Evolutionary conservation across 805 yeast species (phyloP).

Genomic region (Candida arabinofermentans): DNA sequence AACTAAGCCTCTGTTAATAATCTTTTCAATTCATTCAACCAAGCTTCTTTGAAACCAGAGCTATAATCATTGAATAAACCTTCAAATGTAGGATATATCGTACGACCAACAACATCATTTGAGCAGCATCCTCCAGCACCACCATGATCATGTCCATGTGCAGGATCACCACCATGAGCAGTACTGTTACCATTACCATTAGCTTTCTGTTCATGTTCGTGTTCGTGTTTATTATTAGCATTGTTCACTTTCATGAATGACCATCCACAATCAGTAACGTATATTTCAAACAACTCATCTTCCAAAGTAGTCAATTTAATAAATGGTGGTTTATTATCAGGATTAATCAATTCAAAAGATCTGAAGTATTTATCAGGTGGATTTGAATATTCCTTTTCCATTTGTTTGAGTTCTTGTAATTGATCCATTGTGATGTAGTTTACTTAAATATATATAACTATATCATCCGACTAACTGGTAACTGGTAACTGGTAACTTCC

Average conservation of each 20-base stretch:
- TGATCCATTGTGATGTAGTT: conserved; percentile 11
- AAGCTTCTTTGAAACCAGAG: conserved; percentile 10
- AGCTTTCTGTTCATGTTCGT: not conserved
- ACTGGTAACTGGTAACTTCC: too few species aligned
- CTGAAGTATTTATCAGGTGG: conserved; percentile 7
- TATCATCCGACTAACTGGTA: too few species aligned
- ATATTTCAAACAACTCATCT: conserved; percentile 6
- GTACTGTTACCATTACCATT: not conserved
- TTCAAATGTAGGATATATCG: conserved; percentile 29
- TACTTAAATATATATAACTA: too few species aligned
- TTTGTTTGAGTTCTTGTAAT: conserved; percentile 11
- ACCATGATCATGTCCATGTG: not conserved
- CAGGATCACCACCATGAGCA: not conserved
- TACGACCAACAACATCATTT: not conserved
- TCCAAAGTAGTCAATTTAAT: conserved; percentile 16
- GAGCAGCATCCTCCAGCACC: not conserved
- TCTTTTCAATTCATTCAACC: conserved; percentile 14
- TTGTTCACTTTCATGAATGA: conserved; percentile 2
- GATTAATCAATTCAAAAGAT: conserved; percentile 1
- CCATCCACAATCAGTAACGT: conserved; percentile 28
- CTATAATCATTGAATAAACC: conserved; percentile 19
- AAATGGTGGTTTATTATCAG: not conserved
- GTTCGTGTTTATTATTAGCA: not conserved
- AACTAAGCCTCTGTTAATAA: conserved; percentile 4
- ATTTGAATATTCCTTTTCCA: conserved; percentile 11